Conservation (phyloP, 352 stramenopile genomes). For the Phytophthora capsici region DNA sequence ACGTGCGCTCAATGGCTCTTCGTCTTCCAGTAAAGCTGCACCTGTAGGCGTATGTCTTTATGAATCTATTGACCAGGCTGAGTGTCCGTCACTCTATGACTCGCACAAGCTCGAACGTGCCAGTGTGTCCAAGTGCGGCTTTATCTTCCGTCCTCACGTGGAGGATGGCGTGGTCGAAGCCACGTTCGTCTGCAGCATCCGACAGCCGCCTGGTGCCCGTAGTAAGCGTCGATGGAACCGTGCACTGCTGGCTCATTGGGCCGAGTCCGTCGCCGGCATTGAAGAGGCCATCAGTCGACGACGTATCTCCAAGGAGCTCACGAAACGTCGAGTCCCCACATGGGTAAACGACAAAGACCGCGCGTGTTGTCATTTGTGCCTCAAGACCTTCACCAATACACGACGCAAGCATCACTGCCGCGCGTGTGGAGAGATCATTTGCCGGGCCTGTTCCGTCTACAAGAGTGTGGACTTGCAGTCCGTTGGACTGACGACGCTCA, state of each 20-base stretch:
- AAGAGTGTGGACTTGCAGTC: slow-evolving; percentile 79
- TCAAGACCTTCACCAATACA: slow-evolving; percentile 86
- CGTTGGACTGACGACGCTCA: slow-evolving; percentile 76
- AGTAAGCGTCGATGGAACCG: slow-evolving; percentile 68
- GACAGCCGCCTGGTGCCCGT: slow-evolving; percentile 70
- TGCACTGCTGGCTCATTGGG: slow-evolving; percentile 72
- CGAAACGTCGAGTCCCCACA: slow-evolving; percentile 67
- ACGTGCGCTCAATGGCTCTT: slow-evolving; percentile 28
- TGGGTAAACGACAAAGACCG: slow-evolving; percentile 87
- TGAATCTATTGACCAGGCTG: slow-evolving; percentile 81
- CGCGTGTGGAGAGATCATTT: slow-evolving; percentile 88
- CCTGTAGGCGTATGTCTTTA: slow-evolving; percentile 72
- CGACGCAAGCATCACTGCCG: slow-evolving; percentile 83
- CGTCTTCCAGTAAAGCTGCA: slow-evolving; percentile 6
- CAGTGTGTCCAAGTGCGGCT: slow-evolving; percentile 82
- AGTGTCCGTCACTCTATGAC: slow-evolving; percentile 76
- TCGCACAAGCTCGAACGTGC: slow-evolving; percentile 75
- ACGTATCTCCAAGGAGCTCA: slow-evolving; percentile 80
- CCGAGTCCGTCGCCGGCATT: slow-evolving; percentile 65
- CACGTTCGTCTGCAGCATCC: slow-evolving; percentile 83
- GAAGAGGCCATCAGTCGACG: slow-evolving; percentile 72
- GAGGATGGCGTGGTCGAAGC: slow-evolving; percentile 71
- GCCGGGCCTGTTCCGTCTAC: slow-evolving; percentile 78
- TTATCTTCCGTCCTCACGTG: slow-evolving; percentile 69
- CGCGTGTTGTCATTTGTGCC: slow-evolving; percentile 80